phyloP scores from a whole-genome alignment of 1,284 basidiomycete genomes.

The Naganishia albida region DNA sequence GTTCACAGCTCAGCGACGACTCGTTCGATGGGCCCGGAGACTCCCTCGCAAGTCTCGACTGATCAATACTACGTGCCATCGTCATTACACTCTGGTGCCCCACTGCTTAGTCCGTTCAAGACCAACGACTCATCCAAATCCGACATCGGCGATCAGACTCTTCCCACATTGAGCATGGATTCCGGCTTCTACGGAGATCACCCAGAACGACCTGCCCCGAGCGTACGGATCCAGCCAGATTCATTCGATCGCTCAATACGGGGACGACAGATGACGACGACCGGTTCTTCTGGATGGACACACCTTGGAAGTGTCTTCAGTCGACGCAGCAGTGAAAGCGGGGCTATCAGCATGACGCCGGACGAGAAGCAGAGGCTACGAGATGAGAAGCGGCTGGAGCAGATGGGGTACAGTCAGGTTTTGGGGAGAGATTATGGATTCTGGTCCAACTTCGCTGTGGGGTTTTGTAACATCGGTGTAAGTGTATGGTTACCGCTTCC shows the following conservation, averaged over 20 bases:
- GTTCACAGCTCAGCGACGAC: neutral
- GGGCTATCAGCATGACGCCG: slow-evolving; percentile 4
- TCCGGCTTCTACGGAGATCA: neutral
- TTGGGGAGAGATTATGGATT: slow-evolving; percentile 53
- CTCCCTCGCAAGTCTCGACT: slow-evolving; percentile 5
- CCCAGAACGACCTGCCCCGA: neutral
- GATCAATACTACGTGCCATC: slow-evolving; percentile 10
- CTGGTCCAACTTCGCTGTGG: slow-evolving; percentile 51
- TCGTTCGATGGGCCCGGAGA: neutral
- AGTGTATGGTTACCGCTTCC: neutral
- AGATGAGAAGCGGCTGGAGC: slow-evolving; percentile 47
- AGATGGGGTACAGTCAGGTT: slow-evolving; percentile 52
- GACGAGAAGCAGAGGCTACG: slow-evolving; percentile 40
- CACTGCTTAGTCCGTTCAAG: neutral
- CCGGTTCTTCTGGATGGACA: slow-evolving; percentile 1
- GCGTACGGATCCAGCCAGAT: slow-evolving; percentile 9
- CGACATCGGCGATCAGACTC: neutral
- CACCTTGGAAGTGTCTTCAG: slow-evolving; percentile 6
- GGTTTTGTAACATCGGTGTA: slow-evolving; percentile 48
- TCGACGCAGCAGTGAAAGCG: slow-evolving; percentile 11
- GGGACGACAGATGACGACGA: neutral
- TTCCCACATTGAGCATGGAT: neutral
- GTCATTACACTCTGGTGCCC: slow-evolving; percentile 2
- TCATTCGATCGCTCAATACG: neutral
- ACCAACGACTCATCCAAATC: neutral